These are phyloP conservation scores for Boeremia lycopersici DNA, from an alignment of 2,329 filamentous ascomycete species.

Conservation along the genomic window DNA sequence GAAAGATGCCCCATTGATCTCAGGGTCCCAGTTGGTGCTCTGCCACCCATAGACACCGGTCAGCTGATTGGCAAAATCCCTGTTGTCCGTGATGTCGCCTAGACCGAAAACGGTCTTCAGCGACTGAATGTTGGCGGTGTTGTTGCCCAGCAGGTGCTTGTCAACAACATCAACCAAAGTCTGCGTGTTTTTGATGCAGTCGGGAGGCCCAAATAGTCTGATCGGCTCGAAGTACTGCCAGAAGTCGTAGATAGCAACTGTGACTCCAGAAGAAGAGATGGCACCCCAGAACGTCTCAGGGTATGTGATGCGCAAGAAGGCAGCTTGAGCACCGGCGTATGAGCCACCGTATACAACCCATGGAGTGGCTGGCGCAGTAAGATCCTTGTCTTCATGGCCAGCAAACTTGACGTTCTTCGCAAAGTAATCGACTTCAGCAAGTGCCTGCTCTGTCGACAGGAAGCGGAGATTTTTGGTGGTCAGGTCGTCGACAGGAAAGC, in stretches of 20 bases:
- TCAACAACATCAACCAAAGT: conserved; percentile 65
- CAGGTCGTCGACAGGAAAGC: conserved; percentile 71
- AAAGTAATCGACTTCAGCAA: conserved; percentile 84
- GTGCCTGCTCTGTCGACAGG: conserved; percentile 79
- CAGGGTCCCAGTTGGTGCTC: conserved; percentile 62
- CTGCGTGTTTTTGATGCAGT: conserved; percentile 70
- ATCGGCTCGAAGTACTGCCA: conserved; percentile 69
- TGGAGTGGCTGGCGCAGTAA: conserved; percentile 69
- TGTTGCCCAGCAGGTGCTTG: conserved; percentile 60
- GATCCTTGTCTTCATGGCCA: conserved; percentile 65
- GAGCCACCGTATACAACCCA: conserved; percentile 85
- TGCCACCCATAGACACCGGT: conserved; percentile 60
- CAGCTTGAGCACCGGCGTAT: conserved; percentile 80
- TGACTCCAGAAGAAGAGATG: conserved; percentile 82
- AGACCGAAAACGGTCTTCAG: conserved; percentile 63
- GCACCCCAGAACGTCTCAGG: conserved; percentile 79
- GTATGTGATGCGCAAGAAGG: conserved; percentile 76
- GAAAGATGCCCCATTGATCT: conserved; percentile 56
- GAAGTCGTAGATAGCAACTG: conserved; percentile 77
- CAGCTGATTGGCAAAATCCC: conserved; percentile 61
- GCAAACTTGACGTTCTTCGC: conserved; percentile 73
- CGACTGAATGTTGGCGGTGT: conserved; percentile 48
- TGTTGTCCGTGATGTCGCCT: conserved; percentile 54
- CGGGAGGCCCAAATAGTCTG: conserved; percentile 60
- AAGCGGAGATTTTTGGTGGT: conserved; percentile 76